Percentiles rank a stretch among this genome's conserved stretches.
Conservation (phyloP, 1,284 basidiomycete species). For the Gomphus bonarii region DNA sequence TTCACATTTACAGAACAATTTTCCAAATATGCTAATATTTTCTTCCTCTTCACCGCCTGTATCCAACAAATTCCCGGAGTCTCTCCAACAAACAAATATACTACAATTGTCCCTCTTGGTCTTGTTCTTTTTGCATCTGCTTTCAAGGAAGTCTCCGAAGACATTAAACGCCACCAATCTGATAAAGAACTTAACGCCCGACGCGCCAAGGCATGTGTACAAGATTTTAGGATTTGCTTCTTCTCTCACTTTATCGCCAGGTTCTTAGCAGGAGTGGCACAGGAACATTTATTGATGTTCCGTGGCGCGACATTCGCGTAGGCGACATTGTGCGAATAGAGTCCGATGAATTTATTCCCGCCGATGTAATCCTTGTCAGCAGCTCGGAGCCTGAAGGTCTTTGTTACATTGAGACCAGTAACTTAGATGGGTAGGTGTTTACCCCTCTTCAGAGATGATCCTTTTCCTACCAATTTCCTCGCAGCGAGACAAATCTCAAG, state of each 20-base stretch:
- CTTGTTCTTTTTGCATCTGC: slow-evolving; percentile 92
- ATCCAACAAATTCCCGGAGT: slow-evolving; percentile 99
- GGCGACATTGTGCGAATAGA: slow-evolving; percentile 91
- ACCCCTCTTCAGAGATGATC: neutral
- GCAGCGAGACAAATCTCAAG: slow-evolving; percentile 83
- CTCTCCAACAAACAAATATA: slow-evolving; percentile 92
- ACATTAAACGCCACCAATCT: slow-evolving; percentile 94
- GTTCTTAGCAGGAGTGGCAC: slow-evolving; percentile 27
- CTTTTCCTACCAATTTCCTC: slow-evolving; percentile 4
- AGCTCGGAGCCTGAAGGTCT: slow-evolving; percentile 95
- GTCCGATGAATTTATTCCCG: slow-evolving; percentile 91
- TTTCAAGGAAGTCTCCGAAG: slow-evolving; percentile 94
- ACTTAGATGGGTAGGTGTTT: slow-evolving; percentile 82
- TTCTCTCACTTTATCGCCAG: neutral
- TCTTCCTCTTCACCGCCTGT: slow-evolving; percentile 97
- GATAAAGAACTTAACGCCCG: slow-evolving; percentile 90
- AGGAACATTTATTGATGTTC: slow-evolving; percentile 61
- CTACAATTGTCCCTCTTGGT: slow-evolving; percentile 88
- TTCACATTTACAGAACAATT: slow-evolving; percentile 69
- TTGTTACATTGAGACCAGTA: slow-evolving; percentile 96
- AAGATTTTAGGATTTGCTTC: neutral
- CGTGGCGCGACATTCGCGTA: slow-evolving; percentile 86
- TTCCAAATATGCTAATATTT: slow-evolving; percentile 97
- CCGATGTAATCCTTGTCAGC: slow-evolving; percentile 82
- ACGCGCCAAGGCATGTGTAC: slow-evolving; percentile 62